Conservation (phyloP, 2,329 filamentous ascomycete species). For the Fonsecaea multimorphosa region DNA sequence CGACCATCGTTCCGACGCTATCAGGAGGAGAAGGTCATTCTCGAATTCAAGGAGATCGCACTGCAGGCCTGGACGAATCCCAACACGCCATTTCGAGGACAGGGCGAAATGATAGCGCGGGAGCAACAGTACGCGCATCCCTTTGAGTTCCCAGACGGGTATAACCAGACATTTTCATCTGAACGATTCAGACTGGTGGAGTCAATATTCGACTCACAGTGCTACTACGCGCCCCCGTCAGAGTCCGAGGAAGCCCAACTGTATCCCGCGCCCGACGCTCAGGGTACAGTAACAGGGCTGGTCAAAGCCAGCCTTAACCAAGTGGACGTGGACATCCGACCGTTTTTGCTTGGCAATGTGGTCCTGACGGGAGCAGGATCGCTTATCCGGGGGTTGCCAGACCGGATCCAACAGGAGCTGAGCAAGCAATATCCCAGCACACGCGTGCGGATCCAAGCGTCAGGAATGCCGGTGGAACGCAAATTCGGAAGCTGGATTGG, state of each 20-base stretch:
- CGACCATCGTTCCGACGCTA: slow-evolving; percentile 76
- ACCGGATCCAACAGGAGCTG: slow-evolving; percentile 85
- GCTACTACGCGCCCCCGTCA: slow-evolving; percentile 63
- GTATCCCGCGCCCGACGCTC: slow-evolving; percentile 64
- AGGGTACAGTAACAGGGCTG: slow-evolving; percentile 82
- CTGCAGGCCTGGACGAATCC: slow-evolving; percentile 82
- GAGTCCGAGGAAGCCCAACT: slow-evolving; percentile 43
- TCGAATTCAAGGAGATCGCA: slow-evolving; percentile 97
- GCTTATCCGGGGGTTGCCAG: slow-evolving; percentile 88
- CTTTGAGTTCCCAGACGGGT: slow-evolving; percentile 96
- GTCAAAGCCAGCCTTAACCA: slow-evolving; percentile 77
- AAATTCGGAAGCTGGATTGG: slow-evolving; percentile 96
- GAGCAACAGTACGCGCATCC: slow-evolving; percentile 76
- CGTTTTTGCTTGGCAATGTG: slow-evolving; percentile 83
- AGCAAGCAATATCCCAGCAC: slow-evolving; percentile 80
- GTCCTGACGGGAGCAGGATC: slow-evolving; percentile 90
- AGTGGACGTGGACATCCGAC: slow-evolving; percentile 87
- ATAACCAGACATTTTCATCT: slow-evolving; percentile 90
- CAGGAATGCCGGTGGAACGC: slow-evolving; percentile 83
- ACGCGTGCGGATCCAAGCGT: slow-evolving; percentile 85
- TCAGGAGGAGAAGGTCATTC: slow-evolving; percentile 90
- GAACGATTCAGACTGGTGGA: slow-evolving; percentile 88
- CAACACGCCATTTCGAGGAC: slow-evolving; percentile 35
- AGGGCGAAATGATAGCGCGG: slow-evolving; percentile 63
- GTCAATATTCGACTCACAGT: slow-evolving; percentile 86